Conservation (phyloP, 257 asterid species). For the Salvia miltiorrhiza region DNA sequence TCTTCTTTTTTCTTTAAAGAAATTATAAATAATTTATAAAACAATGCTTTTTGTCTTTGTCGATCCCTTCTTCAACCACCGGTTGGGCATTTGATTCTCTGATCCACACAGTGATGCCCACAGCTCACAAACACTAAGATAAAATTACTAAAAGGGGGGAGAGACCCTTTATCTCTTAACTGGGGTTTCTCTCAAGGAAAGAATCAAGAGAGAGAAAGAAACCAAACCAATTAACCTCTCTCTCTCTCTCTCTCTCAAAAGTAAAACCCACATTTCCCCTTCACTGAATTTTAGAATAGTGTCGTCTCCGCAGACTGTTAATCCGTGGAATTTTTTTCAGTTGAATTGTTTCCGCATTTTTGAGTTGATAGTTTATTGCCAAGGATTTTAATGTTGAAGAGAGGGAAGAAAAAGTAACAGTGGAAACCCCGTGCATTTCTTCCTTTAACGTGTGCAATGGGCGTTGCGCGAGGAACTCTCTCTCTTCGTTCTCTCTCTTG, state of each 20-base stretch:
- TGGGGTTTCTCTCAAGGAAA: slow-evolving; percentile 49
- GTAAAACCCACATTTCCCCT: slow-evolving; percentile 18
- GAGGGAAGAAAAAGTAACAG: slow-evolving; percentile 5
- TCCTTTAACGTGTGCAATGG: slow-evolving; percentile 35
- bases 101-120: slow-evolving; percentile 31
- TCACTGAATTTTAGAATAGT: neutral
- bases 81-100: slow-evolving; percentile 34
- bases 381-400: slow-evolving; percentile 22
- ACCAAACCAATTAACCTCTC: neutral
- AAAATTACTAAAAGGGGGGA: slow-evolving; percentile 23
- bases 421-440: neutral
- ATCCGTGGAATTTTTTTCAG: slow-evolving; percentile 30
- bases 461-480: slow-evolving; percentile 22
- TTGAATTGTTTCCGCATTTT: slow-evolving; percentile 11
- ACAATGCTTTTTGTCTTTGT: slow-evolving; percentile 34
- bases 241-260: slow-evolving; percentile 14
- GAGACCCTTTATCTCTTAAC: slow-evolving; percentile 32
- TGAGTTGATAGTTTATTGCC: slow-evolving; percentile 29
- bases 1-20: neutral
- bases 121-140: slow-evolving; percentile 26
- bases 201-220: slow-evolving; percentile 30
- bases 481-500: slow-evolving; percentile 20
- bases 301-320: slow-evolving; percentile 27
- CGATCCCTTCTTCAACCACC: slow-evolving; percentile 39
- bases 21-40: neutral